Conservation (phyloP, 1,284 basidiomycete genomes). For the Nidula niveotomentosa region DNA sequence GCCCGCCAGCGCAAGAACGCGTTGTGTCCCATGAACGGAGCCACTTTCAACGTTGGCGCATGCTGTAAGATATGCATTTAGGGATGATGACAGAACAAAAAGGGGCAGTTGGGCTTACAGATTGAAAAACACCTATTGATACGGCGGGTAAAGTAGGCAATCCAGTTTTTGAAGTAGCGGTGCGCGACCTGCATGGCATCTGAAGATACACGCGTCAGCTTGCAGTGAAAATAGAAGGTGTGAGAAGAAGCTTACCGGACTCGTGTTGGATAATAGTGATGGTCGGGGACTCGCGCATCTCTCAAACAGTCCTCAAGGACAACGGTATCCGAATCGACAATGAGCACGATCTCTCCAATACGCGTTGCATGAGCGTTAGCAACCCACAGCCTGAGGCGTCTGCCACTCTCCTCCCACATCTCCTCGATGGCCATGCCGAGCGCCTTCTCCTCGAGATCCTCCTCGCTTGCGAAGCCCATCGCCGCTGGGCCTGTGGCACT, state of each 20-base stretch:
- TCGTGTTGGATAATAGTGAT: constrained; percentile 86
- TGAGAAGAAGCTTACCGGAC: constrained; percentile 41
- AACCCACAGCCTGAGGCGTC: constrained; percentile 63
- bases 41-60: constrained; percentile 69
- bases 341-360: constrained; percentile 65
- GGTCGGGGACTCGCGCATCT: constrained; percentile 77
- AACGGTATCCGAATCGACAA: constrained; percentile 81
- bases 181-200: constrained; percentile 82
- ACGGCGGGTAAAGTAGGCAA: constrained; percentile 78
- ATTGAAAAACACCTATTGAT: constrained; percentile 51
- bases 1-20: constrained; percentile 87
- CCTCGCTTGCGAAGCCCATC: background rate
- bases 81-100: background rate
- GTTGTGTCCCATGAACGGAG: constrained; percentile 88
- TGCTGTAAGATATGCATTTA: constrained; percentile 11
- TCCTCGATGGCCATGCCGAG: constrained; percentile 69
- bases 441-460: constrained; percentile 57
- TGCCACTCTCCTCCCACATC: constrained; percentile 55
- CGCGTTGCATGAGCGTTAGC: constrained; percentile 56
- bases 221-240: background rate
- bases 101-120: constrained; percentile 7
- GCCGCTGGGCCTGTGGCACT: background rate
- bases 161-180: constrained; percentile 86
- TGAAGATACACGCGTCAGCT: constrained; percentile 15
- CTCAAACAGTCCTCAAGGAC: constrained; percentile 84